phyloP scores from a whole-genome alignment of 2,329 filamentous ascomycete genomes.

The Massarina eburnea region DNA sequence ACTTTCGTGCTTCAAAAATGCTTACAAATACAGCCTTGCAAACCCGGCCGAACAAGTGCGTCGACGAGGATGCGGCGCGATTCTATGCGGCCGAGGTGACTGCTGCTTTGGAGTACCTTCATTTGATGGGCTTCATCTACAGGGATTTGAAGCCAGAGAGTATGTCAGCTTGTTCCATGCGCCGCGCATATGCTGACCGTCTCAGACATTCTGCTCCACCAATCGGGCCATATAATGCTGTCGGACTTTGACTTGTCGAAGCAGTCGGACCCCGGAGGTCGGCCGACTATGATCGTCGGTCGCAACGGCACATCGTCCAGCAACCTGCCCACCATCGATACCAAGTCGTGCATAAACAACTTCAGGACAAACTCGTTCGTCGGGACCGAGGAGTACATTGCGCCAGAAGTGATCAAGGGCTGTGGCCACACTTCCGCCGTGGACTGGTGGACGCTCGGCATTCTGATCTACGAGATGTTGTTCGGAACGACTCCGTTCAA shows the following conservation, averaged over 20 bases:
- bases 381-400: conserved; percentile 98
- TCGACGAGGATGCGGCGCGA: conserved; percentile 91
- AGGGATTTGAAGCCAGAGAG: conserved; percentile 96
- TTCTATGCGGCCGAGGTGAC: conserved; percentile 99
- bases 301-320: conserved; percentile 80
- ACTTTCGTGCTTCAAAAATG: neutral
- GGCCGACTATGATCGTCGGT: conserved; percentile 95
- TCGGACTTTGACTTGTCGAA: conserved; percentile 99
- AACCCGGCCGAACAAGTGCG: conserved; percentile 94
- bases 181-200: conserved; percentile 39
- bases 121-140: conserved; percentile 99
- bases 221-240: conserved; percentile 99
- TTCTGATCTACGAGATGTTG: conserved; percentile 97
- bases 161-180: conserved; percentile 52
- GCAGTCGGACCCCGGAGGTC: conserved; percentile 92
- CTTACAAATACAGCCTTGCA: conserved; percentile 66
- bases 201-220: conserved; percentile 90
- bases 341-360: conserved; percentile 95
- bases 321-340: conserved; percentile 94
- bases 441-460: conserved; percentile 98
- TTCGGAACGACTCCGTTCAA: conserved; percentile 99
- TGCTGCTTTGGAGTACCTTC: conserved; percentile 91
- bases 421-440: conserved; percentile 98
- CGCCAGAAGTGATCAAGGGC: conserved; percentile 97
- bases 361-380: conserved; percentile 99